Evolutionary conservation across 495 filamentous ascomycete genomes (phyloP), one percentile per base, ranked within the genome.

Genomic region (Sporormia fimetaria): DNA sequence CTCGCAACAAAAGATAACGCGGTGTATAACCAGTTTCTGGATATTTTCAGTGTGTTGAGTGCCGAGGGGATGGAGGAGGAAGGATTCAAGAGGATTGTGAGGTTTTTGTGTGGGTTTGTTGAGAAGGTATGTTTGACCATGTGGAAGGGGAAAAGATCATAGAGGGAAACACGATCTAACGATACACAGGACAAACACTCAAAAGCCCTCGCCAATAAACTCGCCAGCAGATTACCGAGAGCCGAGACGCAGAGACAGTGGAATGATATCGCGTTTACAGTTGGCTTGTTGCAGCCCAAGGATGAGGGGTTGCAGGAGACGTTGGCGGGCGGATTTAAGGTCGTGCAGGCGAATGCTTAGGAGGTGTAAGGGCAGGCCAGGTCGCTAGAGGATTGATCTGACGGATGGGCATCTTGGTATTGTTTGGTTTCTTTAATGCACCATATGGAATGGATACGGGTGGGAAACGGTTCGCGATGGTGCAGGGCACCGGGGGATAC

Each of bases 11-110:
- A 99, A 63, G 92, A 99, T 58, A 96, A 99, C 58, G 92, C 92
- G 0, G 86, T 99, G 3, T 99, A 99, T 55, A 99, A 99, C 54
- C 88, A 99, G 61, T 99, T 96, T 57, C 85, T 96, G 8, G 92
- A 99, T 54, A 99, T 99, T 84, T 99, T 99, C 62, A 87, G 81
- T 51, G 55, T 96, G 54, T 61, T 99, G 32, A 86, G 82, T 30
- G 82, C 85, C 0, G 87, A 92, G 50, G 74, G 71, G 22, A 66
- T 99, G 42, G 81, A 88, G 32, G 87, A 94, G 59, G 81, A 87
- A 40, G 71, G 79, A 7, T 73, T 99, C 44, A 75, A 71, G 52
- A 70, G 82, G 51, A 90, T 99, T 37, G 66, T 96, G 29, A 85
- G 86, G 57, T 99, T 99, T 63, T 60, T 99, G 52, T 74, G 90